Base-by-base conservation (phyloP, 1,284 basidiomycete genomes). In the Ceratobasidium sp. region DNA sequence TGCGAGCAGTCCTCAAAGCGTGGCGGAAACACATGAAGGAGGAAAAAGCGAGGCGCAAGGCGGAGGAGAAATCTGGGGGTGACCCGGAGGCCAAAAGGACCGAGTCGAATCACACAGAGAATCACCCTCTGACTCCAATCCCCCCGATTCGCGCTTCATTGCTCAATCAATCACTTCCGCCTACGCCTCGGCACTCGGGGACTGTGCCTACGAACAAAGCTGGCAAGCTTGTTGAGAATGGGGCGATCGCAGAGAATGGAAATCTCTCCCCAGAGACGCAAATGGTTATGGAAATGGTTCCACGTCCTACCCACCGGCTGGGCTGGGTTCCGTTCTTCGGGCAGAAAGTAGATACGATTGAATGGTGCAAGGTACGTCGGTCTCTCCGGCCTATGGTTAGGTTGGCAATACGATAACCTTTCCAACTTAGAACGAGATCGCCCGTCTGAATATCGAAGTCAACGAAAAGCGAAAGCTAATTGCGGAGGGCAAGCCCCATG, bases 291-390 rank as follows among this genome's bases (percentile, higher is more conserved):
- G 73, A 63, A 5, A 64, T 71, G 41, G 75, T 75, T 24, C 65
- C 62, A 78, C 89, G 97, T 1, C 97, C 97, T 0, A 90, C 89
- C 0, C 94, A 94, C 82, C 91, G 93, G 71, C 88, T 81, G 59
- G 80, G 82, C 14, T 91, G 84, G 86, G 80, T 86, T 22, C 75
- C 75, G 6, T 87, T 87, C 33, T 36, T 87, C 9, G 92, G 93
- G 1, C 83, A 95, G 81, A 95, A 97, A 83, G 94, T 97, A 3
- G 97, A 99, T 83, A 88, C 91, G 1, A 96, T 99, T 80, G 90
- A 95, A 1, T 99, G 96, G 96, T 75, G 71, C 72, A 76, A 75
- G 75, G 75, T 75, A 29, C 48, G 45, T 74, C 31, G 84, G 87
- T 73, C 86, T 87, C n/a, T 82, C 82, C 73, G 79, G 87, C 41